Conservation (phyloP, 2,329 filamentous ascomycete genomes). For the Neopestalotiopsis sp. region DNA sequence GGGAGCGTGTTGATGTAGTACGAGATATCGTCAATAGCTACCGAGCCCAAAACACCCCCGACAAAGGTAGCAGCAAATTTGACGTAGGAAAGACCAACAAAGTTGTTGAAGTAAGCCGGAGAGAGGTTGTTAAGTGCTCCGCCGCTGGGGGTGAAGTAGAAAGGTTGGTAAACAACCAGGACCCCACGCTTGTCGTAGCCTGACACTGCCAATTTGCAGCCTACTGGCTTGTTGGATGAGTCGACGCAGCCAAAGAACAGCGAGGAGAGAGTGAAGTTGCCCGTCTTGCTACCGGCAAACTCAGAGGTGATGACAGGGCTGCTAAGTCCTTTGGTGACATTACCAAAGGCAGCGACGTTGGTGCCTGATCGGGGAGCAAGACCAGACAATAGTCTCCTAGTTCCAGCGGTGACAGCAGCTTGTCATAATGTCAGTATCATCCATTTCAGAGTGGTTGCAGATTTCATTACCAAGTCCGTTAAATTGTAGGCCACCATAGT, state of each 20-base stretch:
- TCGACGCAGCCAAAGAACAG: not conserved
- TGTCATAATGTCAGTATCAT: not conserved
- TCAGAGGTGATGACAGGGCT: not conserved
- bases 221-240: not conserved
- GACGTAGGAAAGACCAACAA: not conserved
- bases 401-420: not conserved
- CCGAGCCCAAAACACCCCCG: not conserved
- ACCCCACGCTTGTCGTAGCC: not conserved
- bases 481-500: not conserved
- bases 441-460: not conserved
- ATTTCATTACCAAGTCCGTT: not conserved
- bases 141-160: not conserved
- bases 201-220: not conserved
- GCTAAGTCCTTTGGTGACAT: not conserved
- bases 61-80: not conserved
- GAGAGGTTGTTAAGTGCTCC: not conserved
- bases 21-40: not conserved
- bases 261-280: not conserved
- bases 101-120: not conserved
- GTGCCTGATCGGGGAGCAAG: not conserved
- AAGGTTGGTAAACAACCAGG: not conserved
- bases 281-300: not conserved
- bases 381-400: not conserved
- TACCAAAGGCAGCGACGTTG: not conserved
- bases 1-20: not conserved